Percentiles rank a stretch among this genome's conserved stretches.
Evolutionary conservation across 306 rosid genomes (phyloP).

Genomic region (Medicago ruthenica): DNA sequence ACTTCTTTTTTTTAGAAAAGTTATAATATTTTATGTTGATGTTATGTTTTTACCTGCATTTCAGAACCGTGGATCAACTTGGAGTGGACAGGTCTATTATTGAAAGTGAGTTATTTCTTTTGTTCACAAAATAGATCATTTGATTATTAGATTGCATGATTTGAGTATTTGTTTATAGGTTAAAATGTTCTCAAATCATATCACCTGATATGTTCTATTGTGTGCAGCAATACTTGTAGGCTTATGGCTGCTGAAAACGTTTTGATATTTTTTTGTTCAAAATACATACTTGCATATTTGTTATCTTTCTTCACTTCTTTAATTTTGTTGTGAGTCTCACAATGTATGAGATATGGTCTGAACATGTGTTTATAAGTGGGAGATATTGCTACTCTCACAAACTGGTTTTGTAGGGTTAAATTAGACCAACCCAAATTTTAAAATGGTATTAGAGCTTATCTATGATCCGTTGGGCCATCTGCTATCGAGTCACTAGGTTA

Average conservation of each 20-base stretch:
- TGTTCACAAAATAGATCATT: background rate
- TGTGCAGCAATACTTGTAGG: constrained; percentile 11
- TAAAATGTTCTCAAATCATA: background rate
- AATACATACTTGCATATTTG: constrained; percentile 9
- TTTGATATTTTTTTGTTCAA: background rate
- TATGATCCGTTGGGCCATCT: background rate
- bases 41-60: constrained; percentile 28
- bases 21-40: constrained; percentile 7
- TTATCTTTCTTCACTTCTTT: constrained; percentile 10
- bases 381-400: background rate
- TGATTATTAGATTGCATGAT: constrained; percentile 33
- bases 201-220: background rate
- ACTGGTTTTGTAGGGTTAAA: background rate
- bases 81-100: constrained; percentile 70
- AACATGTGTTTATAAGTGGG: background rate
- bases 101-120: constrained; percentile 59
- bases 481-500: background rate
- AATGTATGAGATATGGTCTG: background rate
- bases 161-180: background rate
- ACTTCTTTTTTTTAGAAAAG: background rate
- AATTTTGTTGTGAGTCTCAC: background rate
- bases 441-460: background rate
- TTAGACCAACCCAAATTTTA: background rate
- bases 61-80: constrained; percentile 72
- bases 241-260: constrained; percentile 1